Evolutionary conservation across 2,329 filamentous ascomycete species (phyloP), one percentile per base, ranked within the genome.

Genomic region (Pseudocercospora ulei): DNA sequence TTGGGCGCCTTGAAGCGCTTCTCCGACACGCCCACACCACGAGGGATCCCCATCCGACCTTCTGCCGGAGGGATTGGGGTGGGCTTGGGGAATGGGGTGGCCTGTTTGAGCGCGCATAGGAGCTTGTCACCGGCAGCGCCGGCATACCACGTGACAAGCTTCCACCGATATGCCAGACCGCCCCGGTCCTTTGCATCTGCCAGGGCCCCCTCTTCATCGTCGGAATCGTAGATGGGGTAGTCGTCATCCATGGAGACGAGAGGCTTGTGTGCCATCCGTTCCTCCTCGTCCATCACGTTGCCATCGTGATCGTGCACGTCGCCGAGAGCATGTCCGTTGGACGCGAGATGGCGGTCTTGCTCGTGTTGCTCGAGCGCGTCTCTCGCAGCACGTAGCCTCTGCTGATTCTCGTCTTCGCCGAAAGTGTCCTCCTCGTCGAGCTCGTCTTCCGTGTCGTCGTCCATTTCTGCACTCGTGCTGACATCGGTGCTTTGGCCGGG

Each of bases 181-280:
- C 87, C 85, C 23, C 82, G 67, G 23, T 79, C 71, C 41, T 78
- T 76, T 0, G 86, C 85, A 56, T 85, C 80, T 58, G 88, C 83
- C 3, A 92, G 65, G 36, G 76, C 74, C 41, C 86, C 80, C 22
- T 77, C 73, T 39, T 81, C 76, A 36, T 85, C 76, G 3, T 82
- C 80, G 0, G 86, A 94, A 56, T 98, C 90, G 62, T 98, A 98
- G 8, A 95, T 67, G 1, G 82, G 81, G 53, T 82, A 92, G 49
- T 86, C 82, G 14, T 85, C 78, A 19, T 65, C 60, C 36, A 78
- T 70, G 4, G 50, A 45, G 2, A 66, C 61, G 5, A 75, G 63
- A 0, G 71, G 69, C 38, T 77, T 64, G 12, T 72, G 76, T 2
- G 73, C 73, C 14, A 88, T 80, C 49, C 90, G 85, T 50, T 86